These are phyloP conservation scores for Aspergillus tanneri DNA, from an alignment of 2,329 filamentous ascomycete genomes.

Conservation along the genomic window DNA sequence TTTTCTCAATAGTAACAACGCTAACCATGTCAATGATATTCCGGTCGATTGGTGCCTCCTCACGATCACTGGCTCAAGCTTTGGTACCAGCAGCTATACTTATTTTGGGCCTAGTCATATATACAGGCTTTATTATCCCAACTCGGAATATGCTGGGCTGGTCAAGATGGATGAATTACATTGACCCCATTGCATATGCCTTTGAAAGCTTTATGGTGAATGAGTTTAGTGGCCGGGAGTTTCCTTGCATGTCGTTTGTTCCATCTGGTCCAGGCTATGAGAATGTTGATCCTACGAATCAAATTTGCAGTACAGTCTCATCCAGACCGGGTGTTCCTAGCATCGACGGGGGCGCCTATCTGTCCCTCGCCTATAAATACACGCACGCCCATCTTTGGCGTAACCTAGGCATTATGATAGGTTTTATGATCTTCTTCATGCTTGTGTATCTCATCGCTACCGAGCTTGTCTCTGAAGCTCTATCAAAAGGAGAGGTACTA, in stretches of 20 bases:
- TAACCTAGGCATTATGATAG: background rate
- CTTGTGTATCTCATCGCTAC: background rate
- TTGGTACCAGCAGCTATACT: conserved; percentile 48
- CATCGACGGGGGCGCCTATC: background rate
- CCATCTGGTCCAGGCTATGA: conserved; percentile 17
- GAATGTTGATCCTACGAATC: background rate
- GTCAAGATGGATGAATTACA: conserved; percentile 45
- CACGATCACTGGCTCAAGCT: conserved; percentile 46
- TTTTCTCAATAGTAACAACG: conserved; percentile 48
- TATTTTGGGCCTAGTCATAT: conserved; percentile 32
- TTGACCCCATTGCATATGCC: conserved; percentile 34
- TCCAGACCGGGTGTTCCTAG: conserved; percentile 48
- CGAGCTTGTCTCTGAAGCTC: background rate
- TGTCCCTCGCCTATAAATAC: background rate
- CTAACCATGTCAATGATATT: conserved; percentile 58
- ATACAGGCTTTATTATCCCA: conserved; percentile 41
- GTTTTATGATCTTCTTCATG: background rate
- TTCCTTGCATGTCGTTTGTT: conserved; percentile 22
- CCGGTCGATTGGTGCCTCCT: conserved; percentile 50
- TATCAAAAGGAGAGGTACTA: background rate
- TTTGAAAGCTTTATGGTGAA: conserved; percentile 33
- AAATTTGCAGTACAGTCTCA: conserved; percentile 43
- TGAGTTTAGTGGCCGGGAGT: conserved; percentile 31
- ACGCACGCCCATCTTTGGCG: background rate
- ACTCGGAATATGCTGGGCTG: conserved; percentile 49